Conservation (phyloP, 1,139 yeast genomes). For the Yamadazyma atlantica region DNA sequence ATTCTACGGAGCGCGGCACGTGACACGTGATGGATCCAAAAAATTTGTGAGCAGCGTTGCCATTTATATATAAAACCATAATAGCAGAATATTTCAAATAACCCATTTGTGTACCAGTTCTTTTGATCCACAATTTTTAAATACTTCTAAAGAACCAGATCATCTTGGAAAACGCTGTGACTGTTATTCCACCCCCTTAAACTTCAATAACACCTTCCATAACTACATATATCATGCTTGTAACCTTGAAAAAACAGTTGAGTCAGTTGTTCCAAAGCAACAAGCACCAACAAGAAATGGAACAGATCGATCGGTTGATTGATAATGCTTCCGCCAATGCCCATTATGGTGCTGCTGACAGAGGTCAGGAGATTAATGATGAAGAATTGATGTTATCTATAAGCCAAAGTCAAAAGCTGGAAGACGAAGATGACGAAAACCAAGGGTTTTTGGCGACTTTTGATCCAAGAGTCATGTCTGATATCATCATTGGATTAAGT, state of each 20-base stretch:
- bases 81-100: neutral
- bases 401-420: constrained; percentile 18
- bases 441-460: constrained; percentile 42
- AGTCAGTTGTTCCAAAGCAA: constrained; percentile 21
- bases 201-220: neutral
- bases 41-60: constrained; percentile 1
- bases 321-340: constrained; percentile 14
- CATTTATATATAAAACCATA: constrained; percentile 5
- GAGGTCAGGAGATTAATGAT: constrained; percentile 37
- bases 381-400: constrained; percentile 39
- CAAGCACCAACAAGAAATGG: constrained; percentile 30
- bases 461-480: constrained; percentile 79
- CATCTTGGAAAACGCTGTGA: neutral
- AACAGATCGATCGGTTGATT: constrained; percentile 34
- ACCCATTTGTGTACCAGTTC: neutral
- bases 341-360: constrained; percentile 43
- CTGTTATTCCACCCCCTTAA: neutral
- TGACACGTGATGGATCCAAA: constrained; percentile 3
- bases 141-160: too few species aligned
- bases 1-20: constrained; percentile 4
- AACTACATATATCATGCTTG: constrained; percentile 21
- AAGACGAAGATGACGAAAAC: constrained; percentile 22
- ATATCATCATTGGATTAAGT: constrained; percentile 72
- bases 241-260: constrained; percentile 39
- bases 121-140: too few species aligned